phyloP scores from a whole-genome alignment of 768 basidiomycete genomes.

The Lactarius hatsudake region DNA sequence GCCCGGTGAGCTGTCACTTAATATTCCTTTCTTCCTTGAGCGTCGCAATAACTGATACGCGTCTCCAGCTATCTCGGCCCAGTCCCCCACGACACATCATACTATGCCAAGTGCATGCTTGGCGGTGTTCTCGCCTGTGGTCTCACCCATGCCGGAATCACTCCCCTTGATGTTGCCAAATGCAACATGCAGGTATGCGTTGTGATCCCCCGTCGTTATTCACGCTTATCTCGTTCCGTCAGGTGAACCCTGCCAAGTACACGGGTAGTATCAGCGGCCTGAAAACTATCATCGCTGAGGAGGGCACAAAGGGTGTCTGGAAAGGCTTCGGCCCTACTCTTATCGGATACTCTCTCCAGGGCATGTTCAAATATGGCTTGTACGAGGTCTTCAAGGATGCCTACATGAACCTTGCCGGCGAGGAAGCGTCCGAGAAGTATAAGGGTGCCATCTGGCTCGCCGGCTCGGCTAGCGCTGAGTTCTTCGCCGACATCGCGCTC shows the following conservation, averaged over 20 bases:
- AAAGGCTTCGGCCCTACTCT: slow-evolving; percentile 94
- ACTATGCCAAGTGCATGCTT: slow-evolving; percentile 85
- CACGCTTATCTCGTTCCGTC: slow-evolving; percentile 6
- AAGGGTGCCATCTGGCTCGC: slow-evolving; percentile 91
- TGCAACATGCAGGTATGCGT: slow-evolving; percentile 83
- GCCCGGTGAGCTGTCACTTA: slow-evolving; percentile 48
- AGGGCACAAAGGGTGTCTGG: slow-evolving; percentile 85
- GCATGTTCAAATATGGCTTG: slow-evolving; percentile 98
- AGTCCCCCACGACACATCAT: slow-evolving; percentile 68
- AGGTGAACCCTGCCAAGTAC: slow-evolving; percentile 80
- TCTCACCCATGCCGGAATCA: slow-evolving; percentile 83
- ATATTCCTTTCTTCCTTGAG: slow-evolving; percentile 4
- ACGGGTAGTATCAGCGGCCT: slow-evolving; percentile 61
- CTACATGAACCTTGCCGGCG: slow-evolving; percentile 87
- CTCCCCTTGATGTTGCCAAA: slow-evolving; percentile 84
- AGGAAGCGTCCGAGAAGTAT: slow-evolving; percentile 75
- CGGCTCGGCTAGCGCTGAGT: slow-evolving; percentile 90
- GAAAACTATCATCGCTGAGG: slow-evolving; percentile 67
- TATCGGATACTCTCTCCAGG: slow-evolving; percentile 92
- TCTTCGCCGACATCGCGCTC: slow-evolving; percentile 94
- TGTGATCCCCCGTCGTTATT: background rate
- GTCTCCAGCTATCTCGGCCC: slow-evolving; percentile 57
- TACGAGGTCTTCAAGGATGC: slow-evolving; percentile 95
- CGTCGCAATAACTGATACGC: slow-evolving; percentile 5
- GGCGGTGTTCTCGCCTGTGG: slow-evolving; percentile 87